Evolutionary conservation across 441 rosid species (phyloP).

Genomic region (Metrosideros polymorpha): DNA sequence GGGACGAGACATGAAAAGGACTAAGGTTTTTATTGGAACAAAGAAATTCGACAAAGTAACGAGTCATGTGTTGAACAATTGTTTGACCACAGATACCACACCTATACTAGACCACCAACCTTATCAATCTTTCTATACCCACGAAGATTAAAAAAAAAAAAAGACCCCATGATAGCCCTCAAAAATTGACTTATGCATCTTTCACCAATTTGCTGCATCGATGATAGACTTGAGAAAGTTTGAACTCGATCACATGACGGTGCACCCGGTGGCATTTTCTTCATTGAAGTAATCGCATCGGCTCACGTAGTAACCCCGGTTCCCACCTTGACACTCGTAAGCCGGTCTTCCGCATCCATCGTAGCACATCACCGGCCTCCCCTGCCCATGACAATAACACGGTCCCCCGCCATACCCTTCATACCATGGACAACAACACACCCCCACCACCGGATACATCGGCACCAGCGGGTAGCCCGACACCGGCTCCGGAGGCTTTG

Average conservation of each 20-base stretch:
- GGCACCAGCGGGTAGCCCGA: not conserved
- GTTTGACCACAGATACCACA: not conserved
- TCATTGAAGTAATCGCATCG: conserved; percentile 6
- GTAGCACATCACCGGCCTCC: not conserved
- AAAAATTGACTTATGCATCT: not conserved
- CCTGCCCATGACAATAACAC: not conserved
- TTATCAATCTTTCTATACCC: not conserved
- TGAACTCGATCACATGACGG: conserved; percentile 4
- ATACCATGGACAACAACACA: conserved; percentile 27
- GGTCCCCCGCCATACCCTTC: conserved; percentile 10
- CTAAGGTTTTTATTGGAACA: not conserved
- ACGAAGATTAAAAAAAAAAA: too few species aligned
- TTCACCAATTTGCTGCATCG: not conserved
- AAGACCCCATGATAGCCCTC: not conserved
- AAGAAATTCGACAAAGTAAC: not conserved
- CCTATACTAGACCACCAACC: not conserved
- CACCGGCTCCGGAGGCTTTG: fast-evolving
- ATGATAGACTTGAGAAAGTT: not conserved
- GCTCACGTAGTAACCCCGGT: not conserved
- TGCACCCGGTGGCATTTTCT: conserved; percentile 12
- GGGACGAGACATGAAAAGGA: not conserved
- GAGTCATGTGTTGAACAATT: not conserved
- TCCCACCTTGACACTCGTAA: not conserved
- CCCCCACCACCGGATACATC: conserved; percentile 4
- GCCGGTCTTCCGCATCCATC: conserved; percentile 5